Base-by-base conservation (phyloP, 768 basidiomycete genomes). In the Mycena vulgaris region DNA sequence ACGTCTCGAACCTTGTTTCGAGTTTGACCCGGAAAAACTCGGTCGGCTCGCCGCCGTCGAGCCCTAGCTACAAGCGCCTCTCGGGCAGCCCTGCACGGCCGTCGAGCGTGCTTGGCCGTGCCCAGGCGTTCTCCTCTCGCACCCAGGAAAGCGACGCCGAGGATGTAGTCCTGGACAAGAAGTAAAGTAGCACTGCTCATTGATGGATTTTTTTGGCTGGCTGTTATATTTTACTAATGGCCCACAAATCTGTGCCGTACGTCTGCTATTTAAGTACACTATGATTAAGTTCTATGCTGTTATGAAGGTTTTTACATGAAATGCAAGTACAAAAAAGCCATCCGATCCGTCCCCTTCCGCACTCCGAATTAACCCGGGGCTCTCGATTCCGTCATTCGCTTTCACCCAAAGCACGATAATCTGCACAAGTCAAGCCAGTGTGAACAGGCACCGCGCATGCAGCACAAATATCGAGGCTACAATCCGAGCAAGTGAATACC, bases 71-170 rank as follows among this genome's bases (percentile, higher is more conserved):
- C 51, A 89, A 87, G 75, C 82, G 89, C 65, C 70, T 88, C 47
- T 88, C 88, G 45, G 86, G 78, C 31, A 84, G 85, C 69, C 83
- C 87, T 14, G 82, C 81, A 27, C 79, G 83, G 63, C 84, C 86
- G 21, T 84, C 84, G 52, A 89, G 84, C 70, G 83, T 87, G 40
- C 76, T 88, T 8, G 87, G 88, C n/a, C 81, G 87, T 70, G 80
- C 83, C 33, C 83, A 86, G 40, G 84, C 86, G 33, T 85, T 91
- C 63, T 90, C 92, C 61, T 87, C 93, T 76, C 87, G 93, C 78
- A 94, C 93, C 56, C 92, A 93, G 91, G 92, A 91, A 47, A 93
- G 92, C 76, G 93, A 95, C 76, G 93, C 93, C 39, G 94, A 95
- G 77, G 94, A 94, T 70, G 89, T 92, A 72, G 82, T 92, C 66